These are phyloP conservation scores for Barnettozyma populi DNA, from an alignment of 805 yeast genomes.

Conservation along the genomic window DNA sequence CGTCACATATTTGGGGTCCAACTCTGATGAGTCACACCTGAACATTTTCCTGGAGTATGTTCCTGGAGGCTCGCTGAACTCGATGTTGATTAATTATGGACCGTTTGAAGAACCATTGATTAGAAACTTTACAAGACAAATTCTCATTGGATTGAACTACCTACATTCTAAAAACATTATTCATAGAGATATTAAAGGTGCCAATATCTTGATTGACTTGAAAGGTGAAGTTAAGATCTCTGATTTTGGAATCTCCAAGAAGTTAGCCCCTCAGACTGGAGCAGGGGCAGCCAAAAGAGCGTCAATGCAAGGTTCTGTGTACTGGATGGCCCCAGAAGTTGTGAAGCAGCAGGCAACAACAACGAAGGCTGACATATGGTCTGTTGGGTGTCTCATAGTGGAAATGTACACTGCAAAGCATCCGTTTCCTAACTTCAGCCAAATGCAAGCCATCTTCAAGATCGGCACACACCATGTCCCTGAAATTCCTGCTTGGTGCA, in stretches of 20 bases:
- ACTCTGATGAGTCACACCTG: conserved; percentile 60
- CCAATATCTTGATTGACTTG: conserved; percentile 75
- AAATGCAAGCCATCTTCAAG: conserved; percentile 95
- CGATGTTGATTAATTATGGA: conserved; percentile 66
- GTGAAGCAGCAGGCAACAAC: conserved; percentile 91
- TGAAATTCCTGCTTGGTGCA: conserved; percentile 66
- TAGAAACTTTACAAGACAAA: conserved; percentile 68
- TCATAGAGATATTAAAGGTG: conserved; percentile 87
- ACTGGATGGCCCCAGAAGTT: conserved; percentile 99
- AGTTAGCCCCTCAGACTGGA: conserved; percentile 44
- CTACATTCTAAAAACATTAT: conserved; percentile 71
- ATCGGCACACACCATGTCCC: conserved; percentile 87
- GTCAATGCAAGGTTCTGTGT: conserved; percentile 89
- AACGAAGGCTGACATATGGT: conserved; percentile 94
- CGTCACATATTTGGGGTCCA: conserved; percentile 87
- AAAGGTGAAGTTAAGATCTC: conserved; percentile 79
- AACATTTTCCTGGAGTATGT: conserved; percentile 81
- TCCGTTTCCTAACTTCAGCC: conserved; percentile 92
- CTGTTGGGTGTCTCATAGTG: conserved; percentile 87
- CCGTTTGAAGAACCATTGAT: conserved; percentile 76
- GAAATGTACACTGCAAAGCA: conserved; percentile 96
- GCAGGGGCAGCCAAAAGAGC: conserved; percentile 48
- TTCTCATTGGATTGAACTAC: conserved; percentile 67
- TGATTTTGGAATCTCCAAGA: conserved; percentile 79
- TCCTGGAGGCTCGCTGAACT: conserved; percentile 67